phyloP scores from a whole-genome alignment of 208 protist genomes.

The Phytomonas sp. region DNA sequence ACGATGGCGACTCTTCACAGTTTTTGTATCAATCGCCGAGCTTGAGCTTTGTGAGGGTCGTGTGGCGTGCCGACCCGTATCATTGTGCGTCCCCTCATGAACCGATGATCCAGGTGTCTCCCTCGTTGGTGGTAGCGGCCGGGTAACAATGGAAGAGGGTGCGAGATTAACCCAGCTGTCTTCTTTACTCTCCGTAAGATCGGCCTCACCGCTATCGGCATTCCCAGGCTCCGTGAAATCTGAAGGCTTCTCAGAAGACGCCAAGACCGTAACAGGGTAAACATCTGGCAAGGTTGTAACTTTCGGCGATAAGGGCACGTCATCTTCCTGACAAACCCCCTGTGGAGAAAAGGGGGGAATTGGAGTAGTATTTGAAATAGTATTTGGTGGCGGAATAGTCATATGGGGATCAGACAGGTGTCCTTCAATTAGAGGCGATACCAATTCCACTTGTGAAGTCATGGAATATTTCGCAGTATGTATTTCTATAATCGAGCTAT shows the following conservation, averaged over 20 bases:
- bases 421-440: not conserved
- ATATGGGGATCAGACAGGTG: not conserved
- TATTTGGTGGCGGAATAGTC: not conserved
- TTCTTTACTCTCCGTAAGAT: not conserved
- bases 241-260: not conserved
- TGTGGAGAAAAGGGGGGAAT: not conserved
- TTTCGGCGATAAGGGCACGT: not conserved
- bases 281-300: not conserved
- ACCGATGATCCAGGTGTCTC: not conserved
- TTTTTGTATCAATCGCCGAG: not conserved
- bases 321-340: not conserved
- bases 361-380: not conserved
- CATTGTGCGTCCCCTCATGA: not conserved
- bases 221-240: not conserved
- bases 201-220: not conserved
- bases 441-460: not conserved
- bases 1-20: not conserved
- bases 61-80: not conserved
- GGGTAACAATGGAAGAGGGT: not conserved
- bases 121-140: not conserved
- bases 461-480: not conserved
- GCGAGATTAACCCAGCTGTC: not conserved
- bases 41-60: not conserved
- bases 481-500: not conserved
- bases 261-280: not conserved